These are phyloP conservation scores for Aspergillus vadensis DNA, from an alignment of 2,329 filamentous ascomycete species.

Conservation along the genomic window DNA sequence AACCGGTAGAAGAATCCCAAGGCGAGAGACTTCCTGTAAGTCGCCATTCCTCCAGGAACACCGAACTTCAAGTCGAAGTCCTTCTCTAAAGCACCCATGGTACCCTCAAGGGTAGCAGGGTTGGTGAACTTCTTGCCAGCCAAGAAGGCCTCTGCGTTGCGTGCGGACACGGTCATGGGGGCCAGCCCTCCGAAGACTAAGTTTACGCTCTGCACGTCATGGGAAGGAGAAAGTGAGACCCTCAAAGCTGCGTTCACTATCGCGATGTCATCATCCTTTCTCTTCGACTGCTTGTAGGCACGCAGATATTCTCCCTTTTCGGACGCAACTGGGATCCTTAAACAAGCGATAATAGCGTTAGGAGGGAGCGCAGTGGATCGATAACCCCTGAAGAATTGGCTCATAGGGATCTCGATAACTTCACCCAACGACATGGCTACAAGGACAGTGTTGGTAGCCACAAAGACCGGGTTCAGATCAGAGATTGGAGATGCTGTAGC, in stretches of 20 bases:
- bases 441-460: constrained; percentile 79
- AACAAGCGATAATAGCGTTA: constrained; percentile 80
- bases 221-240: constrained; percentile 67
- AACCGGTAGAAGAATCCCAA: constrained; percentile 96
- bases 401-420: constrained; percentile 86
- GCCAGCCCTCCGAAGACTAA: constrained; percentile 96
- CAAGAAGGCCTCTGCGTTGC: constrained; percentile 72
- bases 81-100: constrained; percentile 82
- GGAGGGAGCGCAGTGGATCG: constrained; percentile 76
- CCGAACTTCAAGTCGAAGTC: constrained; percentile 89
- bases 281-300: constrained; percentile 93
- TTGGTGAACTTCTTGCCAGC: constrained; percentile 78
- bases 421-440: constrained; percentile 74
- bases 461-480: constrained; percentile 90
- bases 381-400: constrained; percentile 89
- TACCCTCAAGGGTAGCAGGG: constrained; percentile 79
- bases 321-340: constrained; percentile 78
- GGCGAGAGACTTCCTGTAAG: constrained; percentile 86
- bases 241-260: constrained; percentile 89
- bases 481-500: constrained; percentile 95
- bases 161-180: constrained; percentile 83
- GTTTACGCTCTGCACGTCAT: constrained; percentile 72
- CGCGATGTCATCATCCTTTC: constrained; percentile 97
- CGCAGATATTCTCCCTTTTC: constrained; percentile 80
- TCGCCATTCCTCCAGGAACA: constrained; percentile 96